These are phyloP conservation scores for Chimonanthus salicifolius DNA, from an alignment of 164 flowering plant genomes.

Conservation along the genomic window DNA sequence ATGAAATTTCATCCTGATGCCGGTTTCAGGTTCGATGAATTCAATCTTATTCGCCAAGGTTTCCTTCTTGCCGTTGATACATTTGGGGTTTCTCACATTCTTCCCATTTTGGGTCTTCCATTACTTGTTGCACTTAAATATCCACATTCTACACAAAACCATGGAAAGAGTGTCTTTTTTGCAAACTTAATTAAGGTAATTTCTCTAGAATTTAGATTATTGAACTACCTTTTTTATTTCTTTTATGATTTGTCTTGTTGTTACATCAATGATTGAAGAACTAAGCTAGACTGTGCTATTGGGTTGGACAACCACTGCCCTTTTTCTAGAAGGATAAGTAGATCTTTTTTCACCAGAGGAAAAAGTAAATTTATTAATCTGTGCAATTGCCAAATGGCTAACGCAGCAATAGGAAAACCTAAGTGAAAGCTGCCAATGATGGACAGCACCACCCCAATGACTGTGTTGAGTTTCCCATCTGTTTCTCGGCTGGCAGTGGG, in stretches of 20 bases:
- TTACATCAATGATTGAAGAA: background rate
- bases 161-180: conserved; percentile 19
- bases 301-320: background rate
- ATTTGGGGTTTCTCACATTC: conserved; percentile 80
- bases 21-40: conserved; percentile 81
- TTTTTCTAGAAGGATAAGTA: background rate
- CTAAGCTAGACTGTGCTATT: background rate
- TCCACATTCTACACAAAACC: conserved; percentile 8
- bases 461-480: background rate
- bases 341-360: background rate
- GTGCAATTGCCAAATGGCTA: background rate
- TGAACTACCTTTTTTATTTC: background rate
- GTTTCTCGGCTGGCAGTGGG: background rate
- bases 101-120: conserved; percentile 80
- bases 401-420: background rate
- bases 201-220: background rate
- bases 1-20: background rate
- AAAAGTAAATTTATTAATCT: background rate
- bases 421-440: background rate
- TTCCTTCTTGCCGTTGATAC: conserved; percentile 83
- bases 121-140: conserved; percentile 38
- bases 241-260: background rate
- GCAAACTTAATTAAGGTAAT: conserved; percentile 52
- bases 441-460: background rate
- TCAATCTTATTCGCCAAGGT: conserved; percentile 76